phyloP scores from a whole-genome alignment of 1,139 yeast species.

The Blastobotrys arbuscula region DNA sequence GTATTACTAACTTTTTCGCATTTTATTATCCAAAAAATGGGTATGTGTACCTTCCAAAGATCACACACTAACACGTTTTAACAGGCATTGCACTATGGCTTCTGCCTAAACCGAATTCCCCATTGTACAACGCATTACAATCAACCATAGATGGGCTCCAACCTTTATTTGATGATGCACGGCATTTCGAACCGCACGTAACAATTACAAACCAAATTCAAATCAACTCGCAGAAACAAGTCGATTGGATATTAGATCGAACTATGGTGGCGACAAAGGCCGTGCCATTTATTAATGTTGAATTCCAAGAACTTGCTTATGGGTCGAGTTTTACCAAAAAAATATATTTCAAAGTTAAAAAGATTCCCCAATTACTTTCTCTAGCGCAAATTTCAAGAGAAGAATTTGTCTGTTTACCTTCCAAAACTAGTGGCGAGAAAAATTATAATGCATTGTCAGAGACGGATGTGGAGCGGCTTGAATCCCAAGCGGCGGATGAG shows the following conservation, averaged over 20 bases:
- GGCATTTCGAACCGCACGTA: constrained; percentile 67
- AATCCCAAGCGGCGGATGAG: constrained; percentile 25
- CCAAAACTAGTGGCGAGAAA: constrained; percentile 27
- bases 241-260: constrained; percentile 56
- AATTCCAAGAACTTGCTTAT: constrained; percentile 31
- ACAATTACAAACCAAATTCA: constrained; percentile 62
- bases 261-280: constrained; percentile 55
- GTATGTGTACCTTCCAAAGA: too few species aligned
- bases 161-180: constrained; percentile 66
- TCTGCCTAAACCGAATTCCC: constrained; percentile 56
- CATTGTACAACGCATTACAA: constrained; percentile 50
- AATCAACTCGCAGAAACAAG: constrained; percentile 42
- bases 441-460: constrained; percentile 27
- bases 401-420: constrained; percentile 47
- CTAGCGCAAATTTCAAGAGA: constrained; percentile 69
- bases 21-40: too few species aligned
- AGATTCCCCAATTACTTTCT: constrained; percentile 54
- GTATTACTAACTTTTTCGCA: too few species aligned
- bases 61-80: too few species aligned
- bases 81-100: constrained; percentile 64
- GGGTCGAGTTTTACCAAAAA: constrained; percentile 52
- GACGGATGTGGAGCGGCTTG: constrained; percentile 23
- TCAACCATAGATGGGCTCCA: constrained; percentile 60
- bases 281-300: constrained; percentile 32
- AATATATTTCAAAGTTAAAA: constrained; percentile 52